These are phyloP conservation scores for Arabis hirsuta DNA, from an alignment of 345 rosid genomes.

Conservation along the genomic window DNA sequence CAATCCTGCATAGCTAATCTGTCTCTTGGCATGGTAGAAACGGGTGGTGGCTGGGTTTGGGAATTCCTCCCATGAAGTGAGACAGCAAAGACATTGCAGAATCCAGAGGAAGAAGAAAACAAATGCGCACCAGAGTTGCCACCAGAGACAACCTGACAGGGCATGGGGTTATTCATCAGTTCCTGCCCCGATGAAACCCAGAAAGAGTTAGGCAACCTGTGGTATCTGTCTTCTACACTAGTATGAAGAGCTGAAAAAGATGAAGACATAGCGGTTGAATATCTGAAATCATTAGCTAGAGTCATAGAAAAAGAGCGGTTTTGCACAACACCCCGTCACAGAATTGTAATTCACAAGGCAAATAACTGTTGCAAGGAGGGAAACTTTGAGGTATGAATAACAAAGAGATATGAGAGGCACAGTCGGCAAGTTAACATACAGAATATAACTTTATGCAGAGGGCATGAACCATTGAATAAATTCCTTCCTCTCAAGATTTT, in stretches of 20 bases:
- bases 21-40: slow-evolving; percentile 29
- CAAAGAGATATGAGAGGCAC: slow-evolving; percentile 10
- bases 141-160: slow-evolving; percentile 48
- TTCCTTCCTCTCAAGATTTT: background rate
- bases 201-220: slow-evolving; percentile 49
- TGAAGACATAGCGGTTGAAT: slow-evolving; percentile 51
- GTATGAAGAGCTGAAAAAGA: slow-evolving; percentile 53
- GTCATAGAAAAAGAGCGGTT: slow-evolving; percentile 24
- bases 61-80: slow-evolving; percentile 36
- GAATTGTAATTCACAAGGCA: slow-evolving; percentile 5
- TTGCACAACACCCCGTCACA: slow-evolving; percentile 20
- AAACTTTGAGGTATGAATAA: slow-evolving; percentile 8
- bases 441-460: slow-evolving; percentile 31
- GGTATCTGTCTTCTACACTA: slow-evolving; percentile 44
- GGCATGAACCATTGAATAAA: slow-evolving; percentile 37
- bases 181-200: slow-evolving; percentile 56
- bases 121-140: slow-evolving; percentile 34
- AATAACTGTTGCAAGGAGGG: slow-evolving; percentile 17
- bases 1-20: slow-evolving; percentile 38
- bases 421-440: background rate
- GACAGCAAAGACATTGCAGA: slow-evolving; percentile 41
- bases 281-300: slow-evolving; percentile 40
- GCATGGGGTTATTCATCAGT: slow-evolving; percentile 47
- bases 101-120: slow-evolving; percentile 41
- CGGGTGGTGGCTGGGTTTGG: slow-evolving; percentile 25